Evolutionary conservation across 2,329 filamentous ascomycete species (phyloP).

Genomic region (Alternaria dauci): DNA sequence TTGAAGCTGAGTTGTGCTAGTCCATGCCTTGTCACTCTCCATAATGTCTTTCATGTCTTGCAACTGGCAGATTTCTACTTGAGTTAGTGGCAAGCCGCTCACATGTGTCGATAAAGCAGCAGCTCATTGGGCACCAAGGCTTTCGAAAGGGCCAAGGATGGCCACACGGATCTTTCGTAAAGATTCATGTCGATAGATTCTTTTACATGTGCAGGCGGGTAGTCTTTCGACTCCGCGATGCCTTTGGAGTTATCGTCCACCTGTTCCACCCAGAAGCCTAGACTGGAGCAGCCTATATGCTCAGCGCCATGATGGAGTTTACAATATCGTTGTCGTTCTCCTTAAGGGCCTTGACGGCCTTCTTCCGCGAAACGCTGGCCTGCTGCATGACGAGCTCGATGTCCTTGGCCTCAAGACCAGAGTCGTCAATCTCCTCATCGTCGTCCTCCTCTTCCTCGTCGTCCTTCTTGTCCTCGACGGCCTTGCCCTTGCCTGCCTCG

Average conservation of each 20-base stretch:
- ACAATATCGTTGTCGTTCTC: constrained; percentile 99
- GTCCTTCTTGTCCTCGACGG: constrained; percentile 65
- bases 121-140: background rate
- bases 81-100: background rate
- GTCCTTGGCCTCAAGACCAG: constrained; percentile 96
- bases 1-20: background rate
- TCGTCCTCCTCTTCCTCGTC: constrained; percentile 72
- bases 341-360: constrained; percentile 97
- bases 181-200: constrained; percentile 40
- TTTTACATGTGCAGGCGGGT: constrained; percentile 31
- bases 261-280: constrained; percentile 18
- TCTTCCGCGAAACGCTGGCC: constrained; percentile 95
- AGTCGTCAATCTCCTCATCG: constrained; percentile 93
- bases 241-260: constrained; percentile 27
- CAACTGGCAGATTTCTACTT: constrained; percentile 69
- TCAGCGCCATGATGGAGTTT: constrained; percentile 99
- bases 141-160: constrained; percentile 2
- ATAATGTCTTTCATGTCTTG: constrained; percentile 76
- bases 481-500: constrained; percentile 75
- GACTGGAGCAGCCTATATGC: constrained; percentile 55
- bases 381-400: constrained; percentile 99
- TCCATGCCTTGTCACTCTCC: constrained; percentile 90
- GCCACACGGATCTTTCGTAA: constrained; percentile 1
- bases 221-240: constrained; percentile 23
- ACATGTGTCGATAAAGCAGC: background rate